Conservation (phyloP, 176 grass and related monocot genomes). For the Musa schizocarpa region DNA sequence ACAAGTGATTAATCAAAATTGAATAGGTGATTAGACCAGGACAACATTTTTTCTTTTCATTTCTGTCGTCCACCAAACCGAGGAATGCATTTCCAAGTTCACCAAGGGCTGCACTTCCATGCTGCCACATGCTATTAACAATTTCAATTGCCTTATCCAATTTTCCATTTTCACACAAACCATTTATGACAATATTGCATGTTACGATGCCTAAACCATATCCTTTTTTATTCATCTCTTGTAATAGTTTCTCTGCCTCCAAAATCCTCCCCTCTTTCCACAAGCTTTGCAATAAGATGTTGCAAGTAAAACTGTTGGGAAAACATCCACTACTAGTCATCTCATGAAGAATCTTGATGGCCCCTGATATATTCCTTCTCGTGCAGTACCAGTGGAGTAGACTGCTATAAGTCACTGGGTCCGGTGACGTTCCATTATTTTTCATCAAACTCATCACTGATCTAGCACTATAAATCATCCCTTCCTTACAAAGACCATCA, state of each 20-base stretch:
- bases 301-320: conserved; percentile 62
- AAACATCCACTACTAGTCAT: conserved; percentile 52
- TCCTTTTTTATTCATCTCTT: conserved; percentile 68
- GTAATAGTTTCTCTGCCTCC: conserved; percentile 56
- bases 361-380: conserved; percentile 41
- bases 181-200: conserved; percentile 90
- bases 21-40: conserved; percentile 84
- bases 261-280: conserved; percentile 65
- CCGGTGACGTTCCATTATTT: conserved; percentile 45
- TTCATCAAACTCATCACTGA: conserved; percentile 62
- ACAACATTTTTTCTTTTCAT: conserved; percentile 41
- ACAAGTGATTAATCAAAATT: conserved; percentile 60
- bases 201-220: conserved; percentile 57
- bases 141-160: conserved; percentile 78
- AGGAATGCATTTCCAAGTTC: conserved; percentile 65
- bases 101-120: conserved; percentile 71
- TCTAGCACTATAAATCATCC: conserved; percentile 61
- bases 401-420: conserved; percentile 83
- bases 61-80: conserved; percentile 42
- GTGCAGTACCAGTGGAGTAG: conserved; percentile 75
- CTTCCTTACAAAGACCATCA: conserved; percentile 73
- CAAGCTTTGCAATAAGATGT: conserved; percentile 82
- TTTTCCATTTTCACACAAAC: conserved; percentile 65
- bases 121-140: conserved; percentile 79
- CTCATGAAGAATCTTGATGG: conserved; percentile 68